Evolutionary conservation across 1,284 basidiomycete species (phyloP).

Genomic region (Sporisorium iseilematis-ciliati): DNA sequence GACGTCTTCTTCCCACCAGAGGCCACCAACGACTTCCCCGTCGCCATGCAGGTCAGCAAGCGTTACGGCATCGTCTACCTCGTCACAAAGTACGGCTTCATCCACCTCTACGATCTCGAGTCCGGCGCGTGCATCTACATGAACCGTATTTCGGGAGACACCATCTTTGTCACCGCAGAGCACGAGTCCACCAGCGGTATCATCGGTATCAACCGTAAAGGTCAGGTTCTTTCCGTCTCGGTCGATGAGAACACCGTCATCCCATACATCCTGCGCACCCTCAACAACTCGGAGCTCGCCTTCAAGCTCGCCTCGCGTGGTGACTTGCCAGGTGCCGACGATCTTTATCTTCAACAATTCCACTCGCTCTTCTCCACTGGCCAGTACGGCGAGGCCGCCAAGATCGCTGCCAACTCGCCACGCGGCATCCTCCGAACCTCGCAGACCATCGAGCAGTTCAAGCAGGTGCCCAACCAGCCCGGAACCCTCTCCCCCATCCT

Average conservation of each 20-base stretch:
- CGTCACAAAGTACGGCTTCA: conserved; percentile 99
- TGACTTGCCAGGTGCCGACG: conserved; percentile 97
- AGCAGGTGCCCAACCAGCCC: conserved; percentile 88
- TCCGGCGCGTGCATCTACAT: conserved; percentile 99
- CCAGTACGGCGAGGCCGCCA: conserved; percentile 95
- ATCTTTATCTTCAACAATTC: conserved; percentile 95
- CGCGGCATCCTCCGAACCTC: conserved; percentile 94
- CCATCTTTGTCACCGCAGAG: conserved; percentile 98
- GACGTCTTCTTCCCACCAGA: conserved; percentile 99
- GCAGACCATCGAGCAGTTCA: conserved; percentile 98
- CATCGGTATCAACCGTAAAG: conserved; percentile 99
- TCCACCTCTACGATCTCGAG: conserved; percentile 98
- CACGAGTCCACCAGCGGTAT: conserved; percentile 95
- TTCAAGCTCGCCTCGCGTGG: conserved; percentile 97
- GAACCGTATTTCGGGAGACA: conserved; percentile 99
- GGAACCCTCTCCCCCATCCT: conserved; percentile 95
- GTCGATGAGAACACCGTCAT: conserved; percentile 97
- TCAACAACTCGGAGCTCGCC: conserved; percentile 97
- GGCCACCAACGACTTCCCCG: conserved; percentile 99
- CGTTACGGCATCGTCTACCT: conserved; percentile 98
- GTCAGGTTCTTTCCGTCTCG: conserved; percentile 95
- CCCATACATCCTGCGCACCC: conserved; percentile 90
- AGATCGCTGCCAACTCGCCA: conserved; percentile 97
- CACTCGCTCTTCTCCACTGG: conserved; percentile 90
- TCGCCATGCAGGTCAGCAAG: conserved; percentile 98